Conservation (phyloP, 2,329 filamentous ascomycete species). For the Alternaria gaisen region DNA sequence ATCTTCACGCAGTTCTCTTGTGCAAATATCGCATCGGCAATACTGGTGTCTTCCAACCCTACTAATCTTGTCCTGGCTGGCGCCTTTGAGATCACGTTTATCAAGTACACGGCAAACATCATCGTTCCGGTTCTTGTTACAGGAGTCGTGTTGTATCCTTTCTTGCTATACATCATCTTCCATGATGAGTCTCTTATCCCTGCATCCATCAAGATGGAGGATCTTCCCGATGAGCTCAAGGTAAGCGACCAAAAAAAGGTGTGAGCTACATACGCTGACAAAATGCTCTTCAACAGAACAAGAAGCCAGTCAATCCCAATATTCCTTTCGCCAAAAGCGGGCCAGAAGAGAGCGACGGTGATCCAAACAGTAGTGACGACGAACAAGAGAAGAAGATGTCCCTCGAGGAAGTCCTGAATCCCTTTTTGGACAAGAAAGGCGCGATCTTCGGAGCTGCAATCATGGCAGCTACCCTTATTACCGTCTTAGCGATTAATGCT, state of each 20-base stretch:
- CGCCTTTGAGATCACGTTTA: slow-evolving; percentile 75
- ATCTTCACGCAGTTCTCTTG: slow-evolving; percentile 76
- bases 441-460: slow-evolving; percentile 71
- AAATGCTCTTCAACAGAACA: slow-evolving; percentile 36
- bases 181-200: slow-evolving; percentile 71
- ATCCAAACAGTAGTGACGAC: slow-evolving; percentile 57
- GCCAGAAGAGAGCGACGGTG: slow-evolving; percentile 61
- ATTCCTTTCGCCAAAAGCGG: slow-evolving; percentile 71
- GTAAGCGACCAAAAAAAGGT: slow-evolving; percentile 1
- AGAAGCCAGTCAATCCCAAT: slow-evolving; percentile 74
- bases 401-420: slow-evolving; percentile 78
- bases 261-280: neutral
- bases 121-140: slow-evolving; percentile 76
- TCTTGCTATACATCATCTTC: slow-evolving; percentile 75
- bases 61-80: slow-evolving; percentile 79
- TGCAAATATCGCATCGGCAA: slow-evolving; percentile 77
- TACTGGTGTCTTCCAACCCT: slow-evolving; percentile 79
- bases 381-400: slow-evolving; percentile 63
- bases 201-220: slow-evolving; percentile 71
- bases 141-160: slow-evolving; percentile 72
- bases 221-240: slow-evolving; percentile 67
- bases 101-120: slow-evolving; percentile 80
- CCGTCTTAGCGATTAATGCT: slow-evolving; percentile 72
- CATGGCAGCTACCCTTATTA: slow-evolving; percentile 73
- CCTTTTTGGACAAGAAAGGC: slow-evolving; percentile 73